A percentile compares a stretch with the other conserved stretches of the same genome.
phyloP scores from a whole-genome alignment of 2,329 filamentous ascomycete genomes.

The Pseudocercospora vitis region DNA sequence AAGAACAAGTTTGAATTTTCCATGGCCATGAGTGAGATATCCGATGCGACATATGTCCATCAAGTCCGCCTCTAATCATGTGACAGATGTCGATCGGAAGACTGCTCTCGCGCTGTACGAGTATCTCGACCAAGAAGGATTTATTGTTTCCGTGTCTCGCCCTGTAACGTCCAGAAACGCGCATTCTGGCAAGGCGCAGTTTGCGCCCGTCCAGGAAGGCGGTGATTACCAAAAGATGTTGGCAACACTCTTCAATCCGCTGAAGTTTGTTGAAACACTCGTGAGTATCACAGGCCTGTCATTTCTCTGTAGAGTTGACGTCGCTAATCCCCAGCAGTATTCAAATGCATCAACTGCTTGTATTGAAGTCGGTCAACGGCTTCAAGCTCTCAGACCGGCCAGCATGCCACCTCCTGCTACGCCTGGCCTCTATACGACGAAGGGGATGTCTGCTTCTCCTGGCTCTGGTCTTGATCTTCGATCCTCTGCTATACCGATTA shows the following conservation, averaged over 20 bases:
- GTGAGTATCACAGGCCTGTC: constrained; percentile 23
- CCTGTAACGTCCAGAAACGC: constrained; percentile 25
- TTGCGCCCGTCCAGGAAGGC: constrained; percentile 25
- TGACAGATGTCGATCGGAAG: constrained; percentile 21
- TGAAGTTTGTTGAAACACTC: constrained; percentile 26
- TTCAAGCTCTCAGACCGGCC: constrained; percentile 13
- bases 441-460: constrained; percentile 19
- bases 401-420: constrained; percentile 30
- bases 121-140: constrained; percentile 26
- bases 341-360: background rate
- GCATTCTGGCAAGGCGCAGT: constrained; percentile 23
- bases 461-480: constrained; percentile 22
- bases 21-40: constrained; percentile 22
- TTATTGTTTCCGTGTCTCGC: constrained; percentile 22
- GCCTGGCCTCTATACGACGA: constrained; percentile 19
- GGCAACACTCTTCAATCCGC: constrained; percentile 31
- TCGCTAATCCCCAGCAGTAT: constrained; percentile 16
- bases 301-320: too few relatives aligned
- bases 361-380: constrained; percentile 11
- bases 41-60: too few relatives aligned
- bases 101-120: constrained; percentile 20
- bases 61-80: too few relatives aligned
- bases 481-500: constrained; percentile 18
- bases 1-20: constrained; percentile 22
- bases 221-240: constrained; percentile 29